Evolutionary conservation across 306 rosid species (phyloP), one percentile per base, ranked within the genome.

Genomic region (Vigna trinervia): DNA sequence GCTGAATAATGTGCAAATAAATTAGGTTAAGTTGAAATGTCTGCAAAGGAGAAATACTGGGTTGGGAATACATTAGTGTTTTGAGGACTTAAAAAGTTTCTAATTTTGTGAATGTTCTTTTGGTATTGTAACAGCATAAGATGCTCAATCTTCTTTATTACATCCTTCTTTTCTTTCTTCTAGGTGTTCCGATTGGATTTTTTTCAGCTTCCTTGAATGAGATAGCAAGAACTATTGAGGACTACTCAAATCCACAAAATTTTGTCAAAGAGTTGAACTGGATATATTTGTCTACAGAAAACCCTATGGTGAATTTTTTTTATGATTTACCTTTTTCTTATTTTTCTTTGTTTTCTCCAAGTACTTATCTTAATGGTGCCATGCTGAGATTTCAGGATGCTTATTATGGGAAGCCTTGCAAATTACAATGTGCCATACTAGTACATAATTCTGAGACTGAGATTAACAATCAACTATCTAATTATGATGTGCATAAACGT

Each of bases 141-240:
- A 59, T 73, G 48, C n/a, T 26, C 71, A 8, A 54, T 69, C 30
- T 50, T 38, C 54, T 23, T 75, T 61, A 56, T 50, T 8, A 8
- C 54, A 34, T 77, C 67, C 43, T 76, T 86, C 43, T 65, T 41
- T 63, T 43, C 50, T 66, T 80, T 78, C 56, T 78, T 81, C 15
- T 85, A 95, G 99, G 99, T 73, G 82, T 80, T 23, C 91, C 94
- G 2, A 45, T 90, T 60, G 99, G 99, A 76, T 90, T 84, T 63
- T 95, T 85, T 88, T 95, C 99, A 26, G 76, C 90, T 68, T 86
- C 96, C 73, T 76, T 95, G 86, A 84, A 84, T 23, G 88, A 80
- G 90, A 86, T 92, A n/a, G 91, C 88, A 17, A 78, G 78, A 73
- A 86, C 73, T 75, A 22, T 86, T 30, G 89, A 85, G 67, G 90